These are phyloP conservation scores for Helminthosporium solani DNA, from an alignment of 2,329 filamentous ascomycete species.

Conservation along the genomic window DNA sequence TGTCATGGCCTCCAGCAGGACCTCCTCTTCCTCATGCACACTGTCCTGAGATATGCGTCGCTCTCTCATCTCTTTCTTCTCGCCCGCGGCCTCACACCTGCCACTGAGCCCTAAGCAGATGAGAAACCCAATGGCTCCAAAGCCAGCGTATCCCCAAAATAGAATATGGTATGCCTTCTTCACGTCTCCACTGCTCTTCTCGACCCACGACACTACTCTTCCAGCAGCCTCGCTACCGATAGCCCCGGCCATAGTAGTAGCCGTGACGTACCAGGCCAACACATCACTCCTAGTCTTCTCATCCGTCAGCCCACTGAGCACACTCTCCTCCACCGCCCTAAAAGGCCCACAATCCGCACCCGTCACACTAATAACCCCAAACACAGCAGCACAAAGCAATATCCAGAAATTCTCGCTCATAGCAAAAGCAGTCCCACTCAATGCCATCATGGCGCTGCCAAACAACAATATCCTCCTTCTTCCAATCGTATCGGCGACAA, in stretches of 20 bases:
- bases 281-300: slow-evolving; percentile 40
- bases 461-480: slow-evolving; percentile 38
- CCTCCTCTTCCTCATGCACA: slow-evolving; percentile 31
- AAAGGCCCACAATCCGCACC: slow-evolving; percentile 40
- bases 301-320: slow-evolving; percentile 39
- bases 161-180: slow-evolving; percentile 43
- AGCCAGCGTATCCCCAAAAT: slow-evolving; percentile 47
- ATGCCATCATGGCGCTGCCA: slow-evolving; percentile 41
- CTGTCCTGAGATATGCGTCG: slow-evolving; percentile 10
- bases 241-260: slow-evolving; percentile 39
- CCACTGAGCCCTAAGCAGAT: slow-evolving; percentile 43
- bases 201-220: slow-evolving; percentile 43
- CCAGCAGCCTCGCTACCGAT: slow-evolving; percentile 41
- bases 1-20: slow-evolving; percentile 35
- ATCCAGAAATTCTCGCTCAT: slow-evolving; percentile 42
- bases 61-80: slow-evolving; percentile 30
- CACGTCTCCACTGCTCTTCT: slow-evolving; percentile 39
- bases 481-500: slow-evolving; percentile 42
- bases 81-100: slow-evolving; percentile 43
- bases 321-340: slow-evolving; percentile 39
- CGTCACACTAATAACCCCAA: slow-evolving; percentile 42
- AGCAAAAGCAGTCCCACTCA: slow-evolving; percentile 38
- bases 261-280: slow-evolving; percentile 43
- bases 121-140: slow-evolving; percentile 44
- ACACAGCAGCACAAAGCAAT: slow-evolving; percentile 38